These are phyloP conservation scores for Fomitopsis pinicola DNA, from an alignment of 1,284 basidiomycete genomes.

Conservation along the genomic window DNA sequence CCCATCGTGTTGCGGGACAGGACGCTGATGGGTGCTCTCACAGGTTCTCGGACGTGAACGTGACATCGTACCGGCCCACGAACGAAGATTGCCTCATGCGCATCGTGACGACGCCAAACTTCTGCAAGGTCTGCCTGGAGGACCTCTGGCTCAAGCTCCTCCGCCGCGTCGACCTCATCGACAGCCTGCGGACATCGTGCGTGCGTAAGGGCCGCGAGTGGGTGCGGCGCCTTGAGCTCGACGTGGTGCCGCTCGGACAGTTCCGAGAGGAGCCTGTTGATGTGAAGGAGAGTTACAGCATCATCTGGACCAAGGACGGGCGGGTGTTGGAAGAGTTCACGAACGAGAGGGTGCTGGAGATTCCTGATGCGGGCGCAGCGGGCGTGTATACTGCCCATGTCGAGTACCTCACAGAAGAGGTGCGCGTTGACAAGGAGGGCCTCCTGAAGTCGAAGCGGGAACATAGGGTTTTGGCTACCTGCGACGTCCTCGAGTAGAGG, in stretches of 20 bases:
- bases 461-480: constrained; percentile 12
- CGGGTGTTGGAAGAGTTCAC: constrained; percentile 36
- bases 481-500: not conserved
- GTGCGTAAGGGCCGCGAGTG: constrained; percentile 12
- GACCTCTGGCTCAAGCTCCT: constrained; percentile 69
- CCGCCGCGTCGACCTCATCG: constrained; percentile 55
- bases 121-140: constrained; percentile 75
- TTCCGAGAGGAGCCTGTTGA: constrained; percentile 37
- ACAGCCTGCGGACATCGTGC: constrained; percentile 40
- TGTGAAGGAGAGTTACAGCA: constrained; percentile 46
- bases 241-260: constrained; percentile 57
- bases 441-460: constrained; percentile 16
- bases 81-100: constrained; percentile 87
- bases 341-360: constrained; percentile 43
- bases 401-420: constrained; percentile 51
- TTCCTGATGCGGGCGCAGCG: constrained; percentile 28
- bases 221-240: constrained; percentile 33
- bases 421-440: constrained; percentile 42
- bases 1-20: not conserved
- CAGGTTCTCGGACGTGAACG: constrained; percentile 58
- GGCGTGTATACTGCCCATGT: constrained; percentile 45
- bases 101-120: constrained; percentile 61
- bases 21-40: constrained; percentile 3
- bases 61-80: constrained; percentile 69
- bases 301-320: constrained; percentile 51